Conservation (phyloP, 768 basidiomycete species). For the Tulasnella sp. region DNA sequence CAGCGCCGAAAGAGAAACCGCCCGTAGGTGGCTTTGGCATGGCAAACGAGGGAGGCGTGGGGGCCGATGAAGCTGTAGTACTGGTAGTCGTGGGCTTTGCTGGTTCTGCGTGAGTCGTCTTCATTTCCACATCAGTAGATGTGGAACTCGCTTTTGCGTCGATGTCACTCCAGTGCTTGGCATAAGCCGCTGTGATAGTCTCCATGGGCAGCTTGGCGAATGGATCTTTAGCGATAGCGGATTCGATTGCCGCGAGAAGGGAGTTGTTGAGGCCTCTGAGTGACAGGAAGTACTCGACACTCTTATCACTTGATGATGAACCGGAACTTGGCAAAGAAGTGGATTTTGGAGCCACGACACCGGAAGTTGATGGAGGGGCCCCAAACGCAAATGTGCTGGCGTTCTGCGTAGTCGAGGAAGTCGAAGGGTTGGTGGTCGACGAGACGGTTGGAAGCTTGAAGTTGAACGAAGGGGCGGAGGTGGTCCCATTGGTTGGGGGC, state of each 20-base stretch:
- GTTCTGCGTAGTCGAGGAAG: neutral
- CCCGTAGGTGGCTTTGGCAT: constrained; percentile 18
- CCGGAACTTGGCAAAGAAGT: neutral
- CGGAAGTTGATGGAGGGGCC: neutral
- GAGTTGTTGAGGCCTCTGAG: constrained; percentile 30
- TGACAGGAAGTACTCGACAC: constrained; percentile 27
- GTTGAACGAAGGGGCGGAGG: neutral
- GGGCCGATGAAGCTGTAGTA: neutral
- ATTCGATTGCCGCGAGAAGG: constrained; percentile 23
- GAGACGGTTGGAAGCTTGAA: neutral
- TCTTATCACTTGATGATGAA: neutral
- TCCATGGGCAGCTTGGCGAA: constrained; percentile 27
- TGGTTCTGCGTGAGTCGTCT: neutral
- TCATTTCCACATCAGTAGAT: neutral
- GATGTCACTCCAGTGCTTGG: constrained; percentile 24
- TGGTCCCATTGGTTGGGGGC: neutral
- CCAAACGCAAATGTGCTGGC: constrained; percentile 6
- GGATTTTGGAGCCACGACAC: neutral
- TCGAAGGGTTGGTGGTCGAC: neutral
- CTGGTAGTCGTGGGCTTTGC: neutral
- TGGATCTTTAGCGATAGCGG: constrained; percentile 27
- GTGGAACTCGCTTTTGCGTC: neutral
- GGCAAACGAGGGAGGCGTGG: neutral
- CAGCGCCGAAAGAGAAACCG: constrained; percentile 19
- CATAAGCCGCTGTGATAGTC: constrained; percentile 16